phyloP scores from a whole-genome alignment of 805 yeast species.

The Wickerhamomyces kurtzmanii region DNA sequence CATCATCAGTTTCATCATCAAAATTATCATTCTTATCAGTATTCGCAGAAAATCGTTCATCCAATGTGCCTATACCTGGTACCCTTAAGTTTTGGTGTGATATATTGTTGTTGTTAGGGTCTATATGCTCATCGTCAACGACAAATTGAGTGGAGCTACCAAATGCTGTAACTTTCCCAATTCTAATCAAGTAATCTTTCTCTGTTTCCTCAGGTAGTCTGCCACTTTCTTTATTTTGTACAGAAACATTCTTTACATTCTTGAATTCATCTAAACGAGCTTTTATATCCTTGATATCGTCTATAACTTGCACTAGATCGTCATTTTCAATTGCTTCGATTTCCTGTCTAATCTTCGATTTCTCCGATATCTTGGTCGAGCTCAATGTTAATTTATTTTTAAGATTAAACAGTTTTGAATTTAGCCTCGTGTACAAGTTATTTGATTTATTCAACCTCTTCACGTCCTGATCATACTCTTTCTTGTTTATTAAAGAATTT shows the following conservation, averaged over 20 bases:
- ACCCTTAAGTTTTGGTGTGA: conserved; percentile 14
- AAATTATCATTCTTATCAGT: conserved; percentile 2
- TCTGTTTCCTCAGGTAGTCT: conserved; percentile 64
- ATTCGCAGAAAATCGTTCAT: conserved; percentile 1
- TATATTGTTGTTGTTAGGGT: conserved; percentile 3
- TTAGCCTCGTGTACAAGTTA: conserved; percentile 34
- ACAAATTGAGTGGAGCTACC: conserved; percentile 57
- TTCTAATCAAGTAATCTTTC: conserved; percentile 72
- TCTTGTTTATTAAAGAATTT: conserved; percentile 43
- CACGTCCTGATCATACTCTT: conserved; percentile 65
- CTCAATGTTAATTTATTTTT: too few species aligned
- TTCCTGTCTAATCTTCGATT: conserved; percentile 43
- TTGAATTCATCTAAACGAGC: conserved; percentile 29
- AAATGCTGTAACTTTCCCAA: conserved; percentile 92
- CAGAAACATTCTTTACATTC: conserved; percentile 5
- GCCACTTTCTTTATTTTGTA: conserved; percentile 7
- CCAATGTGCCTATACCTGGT: conserved; percentile 9
- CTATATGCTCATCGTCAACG: conserved; percentile 18
- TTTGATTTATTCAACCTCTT: conserved; percentile 65
- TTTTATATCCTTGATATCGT: conserved; percentile 56
- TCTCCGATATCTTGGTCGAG: conserved; percentile 62
- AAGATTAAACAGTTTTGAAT: conserved; percentile 37
- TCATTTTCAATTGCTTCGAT: conserved; percentile 36
- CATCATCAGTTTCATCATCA: conserved; percentile 1
- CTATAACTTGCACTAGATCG: conserved; percentile 42